Percentiles rank a stretch among this genome's conserved stretches.
Evolutionary conservation across 2,329 filamentous ascomycete species (phyloP).

Genomic region (Penicillium sp.): DNA sequence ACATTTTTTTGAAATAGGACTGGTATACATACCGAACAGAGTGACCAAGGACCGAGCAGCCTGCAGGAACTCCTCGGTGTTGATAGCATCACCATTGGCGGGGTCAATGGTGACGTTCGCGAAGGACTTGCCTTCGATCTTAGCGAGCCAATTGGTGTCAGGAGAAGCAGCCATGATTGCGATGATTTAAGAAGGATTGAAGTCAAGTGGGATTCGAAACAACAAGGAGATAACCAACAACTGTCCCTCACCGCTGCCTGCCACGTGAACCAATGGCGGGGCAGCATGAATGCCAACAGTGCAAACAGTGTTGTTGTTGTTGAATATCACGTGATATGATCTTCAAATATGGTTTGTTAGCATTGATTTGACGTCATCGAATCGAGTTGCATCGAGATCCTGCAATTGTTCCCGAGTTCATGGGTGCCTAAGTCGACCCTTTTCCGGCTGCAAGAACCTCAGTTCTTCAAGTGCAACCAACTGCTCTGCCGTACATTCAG

Average conservation of each 20-base stretch:
- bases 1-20: neutral
- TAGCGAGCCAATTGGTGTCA: slow-evolving; percentile 80
- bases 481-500: neutral
- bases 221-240: slow-evolving; percentile 6
- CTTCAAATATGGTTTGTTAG: slow-evolving; percentile 14
- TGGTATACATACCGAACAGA: slow-evolving; percentile 68
- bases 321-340: neutral
- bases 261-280: slow-evolving; percentile 1
- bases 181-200: slow-evolving; percentile 7
- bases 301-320: neutral
- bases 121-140: slow-evolving; percentile 74
- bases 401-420: slow-evolving; percentile 7
- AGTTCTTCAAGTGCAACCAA: slow-evolving; percentile 6
- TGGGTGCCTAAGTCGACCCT: slow-evolving; percentile 12
- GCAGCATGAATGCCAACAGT: neutral
- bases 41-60: slow-evolving; percentile 82
- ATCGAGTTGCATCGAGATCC: slow-evolving; percentile 18
- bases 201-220: slow-evolving; percentile 6
- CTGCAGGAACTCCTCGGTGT: slow-evolving; percentile 85
- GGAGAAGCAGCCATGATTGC: slow-evolving; percentile 51
- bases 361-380: slow-evolving; percentile 32
- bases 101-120: slow-evolving; percentile 74
- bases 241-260: neutral
- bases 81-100: slow-evolving; percentile 72
- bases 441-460: slow-evolving; percentile 4